Evolutionary conservation across 805 yeast genomes (phyloP).

Genomic region (Priceomyces haplophilus): DNA sequence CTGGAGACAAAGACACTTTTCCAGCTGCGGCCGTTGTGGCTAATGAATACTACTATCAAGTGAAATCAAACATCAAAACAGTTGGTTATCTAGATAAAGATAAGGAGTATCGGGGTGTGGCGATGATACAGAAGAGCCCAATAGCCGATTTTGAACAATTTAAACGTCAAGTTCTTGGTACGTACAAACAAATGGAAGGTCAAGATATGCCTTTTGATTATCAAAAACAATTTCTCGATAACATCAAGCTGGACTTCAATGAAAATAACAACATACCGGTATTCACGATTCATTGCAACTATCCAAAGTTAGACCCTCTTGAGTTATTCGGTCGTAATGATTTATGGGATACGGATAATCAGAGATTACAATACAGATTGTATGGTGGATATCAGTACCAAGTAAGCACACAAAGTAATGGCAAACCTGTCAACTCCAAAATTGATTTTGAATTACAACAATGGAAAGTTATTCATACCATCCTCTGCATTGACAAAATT

Average conservation of each 20-base stretch:
- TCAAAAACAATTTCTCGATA: slow-evolving; percentile 23
- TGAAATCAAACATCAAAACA: slow-evolving; percentile 38
- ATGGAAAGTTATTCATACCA: slow-evolving; percentile 27
- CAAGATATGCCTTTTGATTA: slow-evolving; percentile 15
- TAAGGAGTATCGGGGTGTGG: slow-evolving; percentile 31
- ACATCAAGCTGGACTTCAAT: slow-evolving; percentile 17
- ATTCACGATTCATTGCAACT: slow-evolving; percentile 34
- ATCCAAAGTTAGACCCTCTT: slow-evolving; percentile 34
- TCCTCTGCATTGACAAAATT: slow-evolving; percentile 24
- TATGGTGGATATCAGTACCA: slow-evolving; percentile 23
- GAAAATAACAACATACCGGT: slow-evolving; percentile 18
- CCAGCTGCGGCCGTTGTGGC: slow-evolving; percentile 34
- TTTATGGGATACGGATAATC: slow-evolving; percentile 22
- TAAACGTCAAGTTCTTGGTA: not conserved
- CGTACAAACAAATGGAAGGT: slow-evolving; percentile 2
- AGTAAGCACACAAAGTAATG: slow-evolving; percentile 3
- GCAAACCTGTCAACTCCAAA: slow-evolving; percentile 7
- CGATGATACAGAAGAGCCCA: slow-evolving; percentile 34
- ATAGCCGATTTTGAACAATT: slow-evolving; percentile 7
- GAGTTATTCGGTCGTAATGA: slow-evolving; percentile 21
- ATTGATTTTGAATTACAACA: slow-evolving; percentile 30
- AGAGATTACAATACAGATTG: slow-evolving; percentile 25
- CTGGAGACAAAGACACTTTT: slow-evolving; percentile 39
- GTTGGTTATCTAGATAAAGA: slow-evolving; percentile 27
- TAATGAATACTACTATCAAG: slow-evolving; percentile 36